Percentiles rank a stretch among this genome's conserved stretches.
These are phyloP conservation scores for Xylaria cubensis DNA, from an alignment of 495 filamentous ascomycete genomes.

Conservation along the genomic window DNA sequence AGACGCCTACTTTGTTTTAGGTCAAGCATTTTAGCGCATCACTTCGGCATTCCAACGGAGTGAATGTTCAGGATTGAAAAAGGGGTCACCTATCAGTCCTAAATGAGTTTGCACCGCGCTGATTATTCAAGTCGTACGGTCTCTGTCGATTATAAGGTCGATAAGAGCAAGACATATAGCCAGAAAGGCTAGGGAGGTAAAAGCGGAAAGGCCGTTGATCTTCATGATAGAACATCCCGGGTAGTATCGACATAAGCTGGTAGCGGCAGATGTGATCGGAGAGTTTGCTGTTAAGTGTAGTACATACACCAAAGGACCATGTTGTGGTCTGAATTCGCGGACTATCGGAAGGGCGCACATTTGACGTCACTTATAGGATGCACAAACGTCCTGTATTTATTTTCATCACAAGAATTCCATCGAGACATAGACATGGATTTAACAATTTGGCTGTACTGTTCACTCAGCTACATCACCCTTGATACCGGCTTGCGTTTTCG, in stretches of 20 bases:
- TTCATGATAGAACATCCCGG: neutral
- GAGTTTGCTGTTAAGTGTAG: neutral
- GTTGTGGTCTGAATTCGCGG: neutral
- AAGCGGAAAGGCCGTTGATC: neutral
- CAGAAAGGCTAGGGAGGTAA: neutral
- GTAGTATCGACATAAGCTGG: neutral
- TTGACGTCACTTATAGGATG: neutral
- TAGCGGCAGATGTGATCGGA: neutral
- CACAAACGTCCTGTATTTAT: neutral
- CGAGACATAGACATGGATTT: neutral
- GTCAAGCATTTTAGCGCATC: neutral
- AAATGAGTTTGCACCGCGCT: neutral
- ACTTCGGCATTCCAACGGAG: neutral
- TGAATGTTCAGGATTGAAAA: neutral
- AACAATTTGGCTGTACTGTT: neutral
- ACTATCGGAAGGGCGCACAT: neutral
- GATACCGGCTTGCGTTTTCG: constrained; percentile 11
- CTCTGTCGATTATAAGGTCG: neutral
- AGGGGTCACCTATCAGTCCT: neutral
- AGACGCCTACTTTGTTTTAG: neutral
- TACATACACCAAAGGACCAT: neutral
- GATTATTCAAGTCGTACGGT: neutral
- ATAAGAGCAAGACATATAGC: neutral
- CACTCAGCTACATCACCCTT: constrained; percentile 3
- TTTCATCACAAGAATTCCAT: neutral